Conservation (phyloP, 2,329 filamentous ascomycete genomes). For the Nothophoma quercina region DNA sequence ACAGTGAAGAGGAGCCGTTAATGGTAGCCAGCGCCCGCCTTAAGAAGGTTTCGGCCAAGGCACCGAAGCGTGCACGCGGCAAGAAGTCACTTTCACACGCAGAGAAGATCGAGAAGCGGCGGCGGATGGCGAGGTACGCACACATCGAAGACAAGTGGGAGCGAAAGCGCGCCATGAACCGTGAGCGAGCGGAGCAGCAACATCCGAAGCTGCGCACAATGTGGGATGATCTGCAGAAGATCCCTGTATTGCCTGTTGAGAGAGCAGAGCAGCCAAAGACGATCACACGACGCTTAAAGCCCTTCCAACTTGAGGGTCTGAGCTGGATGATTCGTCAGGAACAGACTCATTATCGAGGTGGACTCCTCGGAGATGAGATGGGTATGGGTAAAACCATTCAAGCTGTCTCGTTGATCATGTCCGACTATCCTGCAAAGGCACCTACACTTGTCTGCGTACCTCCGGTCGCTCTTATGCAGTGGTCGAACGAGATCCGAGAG, state of each 20-base stretch:
- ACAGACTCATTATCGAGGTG: conserved; percentile 82
- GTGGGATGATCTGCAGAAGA: conserved; percentile 79
- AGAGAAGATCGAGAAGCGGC: conserved; percentile 30
- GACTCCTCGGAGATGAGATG: conserved; percentile 96
- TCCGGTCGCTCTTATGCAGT: conserved; percentile 94
- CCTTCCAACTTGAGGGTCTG: conserved; percentile 91
- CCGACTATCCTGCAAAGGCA: conserved; percentile 83
- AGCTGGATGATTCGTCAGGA: conserved; percentile 96
- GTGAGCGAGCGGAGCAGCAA: conserved; percentile 72
- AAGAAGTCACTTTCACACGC: conserved; percentile 39
- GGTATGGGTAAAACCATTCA: conserved; percentile 99
- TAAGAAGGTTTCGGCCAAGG: conserved; percentile 22
- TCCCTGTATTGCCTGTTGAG: conserved; percentile 70
- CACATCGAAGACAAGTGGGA: conserved; percentile 51
- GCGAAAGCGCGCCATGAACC: conserved; percentile 59
- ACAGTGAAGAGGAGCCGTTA: conserved; percentile 40
- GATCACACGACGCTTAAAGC: conserved; percentile 86
- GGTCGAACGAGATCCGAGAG: conserved; percentile 67
- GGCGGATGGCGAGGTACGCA: conserved; percentile 35
- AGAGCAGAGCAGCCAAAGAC: conserved; percentile 74
- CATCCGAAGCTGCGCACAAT: conserved; percentile 84
- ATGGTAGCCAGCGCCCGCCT: conserved; percentile 29
- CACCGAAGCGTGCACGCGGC: conserved; percentile 20
- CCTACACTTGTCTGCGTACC: conserved; percentile 90
- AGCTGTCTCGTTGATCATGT: conserved; percentile 97